Evolutionary conservation across 176 grass and related monocot species (phyloP), one percentile per base, ranked within the genome.

Genomic region (Ensete ventricosum): DNA sequence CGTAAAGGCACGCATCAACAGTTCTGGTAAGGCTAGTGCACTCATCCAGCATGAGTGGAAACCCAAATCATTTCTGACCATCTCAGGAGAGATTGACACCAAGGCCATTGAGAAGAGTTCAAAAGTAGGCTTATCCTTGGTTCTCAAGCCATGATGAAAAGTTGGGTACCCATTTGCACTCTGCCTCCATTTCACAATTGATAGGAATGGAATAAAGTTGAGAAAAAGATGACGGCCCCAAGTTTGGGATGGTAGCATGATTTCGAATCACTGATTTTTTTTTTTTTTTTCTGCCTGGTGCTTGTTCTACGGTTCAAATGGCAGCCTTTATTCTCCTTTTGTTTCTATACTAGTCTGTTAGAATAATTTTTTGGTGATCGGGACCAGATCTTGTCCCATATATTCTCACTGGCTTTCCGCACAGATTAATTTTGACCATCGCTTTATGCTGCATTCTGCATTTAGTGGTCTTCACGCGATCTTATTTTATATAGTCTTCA

Each of bases 31-130:
- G 55, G 78, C 55, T 14, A 80, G 69, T 64, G 78, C 78, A n/a
- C 78, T 80, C 53, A 80, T 80, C 17, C 78, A 80, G 48, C 78
- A 80, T 20, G 78, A 80, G 58, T 80, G 78, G 78, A 73, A 58
- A 21, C 69, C 78, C 29, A 80, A 80, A 54, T 80, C 78, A 12
- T 80, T 80, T 20, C 54, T 72, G 6, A 80, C 78, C 8, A 64
- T 80, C 14, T 80, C 78, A 50, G 57, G 54, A 29, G 78, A 80
- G 48, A 48, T 80, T 53, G 78, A 80, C 69, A 73, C 69, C 48
- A 80, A 73, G 55, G 78, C 78, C 34, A 80, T 80, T 14, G 78
- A 73, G 58, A 80, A 80, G 69, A 73, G 69, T 50, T 80, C 78
- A 14, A 80, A 80, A 50, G 22, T 80, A 13, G 78, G 78, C 49